Evolutionary conservation across 768 basidiomycete species (phyloP).

Genomic region (Fomitopsis pulvina): DNA sequence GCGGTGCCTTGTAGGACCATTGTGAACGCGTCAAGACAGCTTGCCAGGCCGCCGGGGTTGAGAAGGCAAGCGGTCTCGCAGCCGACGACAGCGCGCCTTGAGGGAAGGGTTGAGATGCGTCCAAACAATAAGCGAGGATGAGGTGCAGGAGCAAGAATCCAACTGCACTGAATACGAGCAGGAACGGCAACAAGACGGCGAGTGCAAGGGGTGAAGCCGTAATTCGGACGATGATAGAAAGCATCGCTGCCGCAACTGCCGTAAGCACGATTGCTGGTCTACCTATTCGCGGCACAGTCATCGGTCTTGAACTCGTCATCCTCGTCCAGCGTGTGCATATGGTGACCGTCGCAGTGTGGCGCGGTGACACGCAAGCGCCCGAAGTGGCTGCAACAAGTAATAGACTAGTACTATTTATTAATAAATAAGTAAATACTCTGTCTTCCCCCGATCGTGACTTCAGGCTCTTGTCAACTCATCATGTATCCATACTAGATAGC

Average conservation of each 20-base stretch:
- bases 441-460: too few relatives aligned
- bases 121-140: constrained; percentile 52
- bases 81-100: constrained; percentile 42
- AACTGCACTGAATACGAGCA: constrained; percentile 42
- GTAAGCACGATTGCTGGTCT: constrained; percentile 34
- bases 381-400: too few relatives aligned
- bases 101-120: constrained; percentile 31
- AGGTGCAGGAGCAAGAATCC: constrained; percentile 49
- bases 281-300: constrained; percentile 7
- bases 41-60: constrained; percentile 93
- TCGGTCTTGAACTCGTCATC: neutral
- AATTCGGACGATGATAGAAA: constrained; percentile 50
- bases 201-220: constrained; percentile 62
- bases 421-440: too few relatives aligned
- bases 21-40: constrained; percentile 83
- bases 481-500: too few relatives aligned
- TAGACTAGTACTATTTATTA: too few relatives aligned
- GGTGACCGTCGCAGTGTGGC: neutral
- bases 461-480: too few relatives aligned
- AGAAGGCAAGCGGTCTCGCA: constrained; percentile 76
- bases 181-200: constrained; percentile 55
- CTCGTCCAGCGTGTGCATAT: neutral
- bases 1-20: constrained; percentile 74
- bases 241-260: constrained; percentile 46
- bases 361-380: neutral